These are phyloP conservation scores for Boehmeria nivea DNA, from an alignment of 306 rosid genomes.

Conservation along the genomic window DNA sequence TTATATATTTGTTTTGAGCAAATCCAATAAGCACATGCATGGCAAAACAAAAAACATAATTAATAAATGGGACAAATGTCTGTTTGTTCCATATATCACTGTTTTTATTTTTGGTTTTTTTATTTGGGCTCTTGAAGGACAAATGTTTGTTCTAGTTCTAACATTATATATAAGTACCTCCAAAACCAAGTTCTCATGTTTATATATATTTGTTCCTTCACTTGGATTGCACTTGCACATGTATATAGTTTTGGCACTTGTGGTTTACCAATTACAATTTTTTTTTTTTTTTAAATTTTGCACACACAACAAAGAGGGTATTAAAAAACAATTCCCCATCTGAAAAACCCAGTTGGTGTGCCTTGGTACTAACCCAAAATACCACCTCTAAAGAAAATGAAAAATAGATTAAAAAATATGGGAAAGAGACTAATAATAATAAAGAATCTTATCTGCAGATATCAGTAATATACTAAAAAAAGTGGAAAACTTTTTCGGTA, in stretches of 20 bases:
- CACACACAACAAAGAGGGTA: too few species aligned
- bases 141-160: conserved; percentile 7
- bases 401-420: background rate
- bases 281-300: too few species aligned
- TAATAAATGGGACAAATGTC: conserved; percentile 32
- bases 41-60: conserved; percentile 33
- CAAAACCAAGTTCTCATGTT: background rate
- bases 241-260: background rate
- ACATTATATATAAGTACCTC: conserved; percentile 1
- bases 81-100: conserved; percentile 8
- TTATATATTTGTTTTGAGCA: conserved; percentile 8
- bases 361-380: background rate
- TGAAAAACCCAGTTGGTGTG: conserved; percentile 7
- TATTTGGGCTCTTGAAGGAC: too few species aligned
- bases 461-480: conserved; percentile 5
- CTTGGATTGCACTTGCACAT: background rate
- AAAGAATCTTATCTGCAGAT: conserved; percentile 33
- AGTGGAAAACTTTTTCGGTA: conserved; percentile 22
- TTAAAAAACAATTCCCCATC: background rate
- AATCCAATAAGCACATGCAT: conserved; percentile 9
- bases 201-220: background rate
- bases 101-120: too few species aligned
- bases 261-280: too few species aligned
- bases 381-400: background rate
- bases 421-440: conserved; percentile 10